phyloP scores from a whole-genome alignment of 306 rosid genomes.

The Astragalus membranaceus region DNA sequence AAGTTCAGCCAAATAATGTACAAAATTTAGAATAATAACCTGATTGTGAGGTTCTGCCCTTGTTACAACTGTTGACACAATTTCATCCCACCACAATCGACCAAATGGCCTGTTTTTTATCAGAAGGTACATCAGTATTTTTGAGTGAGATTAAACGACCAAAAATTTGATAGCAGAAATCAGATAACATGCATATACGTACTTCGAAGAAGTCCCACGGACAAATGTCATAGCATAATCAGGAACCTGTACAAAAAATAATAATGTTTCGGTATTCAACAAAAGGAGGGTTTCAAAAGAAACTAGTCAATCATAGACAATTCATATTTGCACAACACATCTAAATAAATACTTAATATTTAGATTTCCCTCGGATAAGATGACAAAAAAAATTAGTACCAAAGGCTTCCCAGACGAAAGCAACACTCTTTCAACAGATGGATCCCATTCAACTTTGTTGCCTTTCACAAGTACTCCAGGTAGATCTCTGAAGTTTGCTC shows the following conservation, averaged over 20 bases:
- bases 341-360: too few species aligned
- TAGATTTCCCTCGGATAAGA: neutral
- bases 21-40: neutral
- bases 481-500: conserved; percentile 40
- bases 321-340: too few species aligned
- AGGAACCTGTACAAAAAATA: conserved; percentile 23
- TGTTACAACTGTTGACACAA: conserved; percentile 33
- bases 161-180: neutral
- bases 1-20: neutral
- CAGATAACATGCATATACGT: neutral
- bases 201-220: conserved; percentile 31
- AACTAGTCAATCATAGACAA: neutral
- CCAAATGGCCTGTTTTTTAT: conserved; percentile 30
- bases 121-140: neutral
- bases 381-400: conserved; percentile 16
- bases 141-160: neutral
- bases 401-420: conserved; percentile 33
- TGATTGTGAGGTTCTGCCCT: conserved; percentile 42
- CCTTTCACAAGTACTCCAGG: conserved; percentile 31
- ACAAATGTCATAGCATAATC: conserved; percentile 35
- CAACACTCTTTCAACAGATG: conserved; percentile 25
- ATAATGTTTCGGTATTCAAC: neutral
- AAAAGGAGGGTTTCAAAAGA: neutral
- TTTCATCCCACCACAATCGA: conserved; percentile 45
- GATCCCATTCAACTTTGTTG: conserved; percentile 41